Conservation (phyloP, 75 land plant species). For the Selaginella moellendorffii region DNA sequence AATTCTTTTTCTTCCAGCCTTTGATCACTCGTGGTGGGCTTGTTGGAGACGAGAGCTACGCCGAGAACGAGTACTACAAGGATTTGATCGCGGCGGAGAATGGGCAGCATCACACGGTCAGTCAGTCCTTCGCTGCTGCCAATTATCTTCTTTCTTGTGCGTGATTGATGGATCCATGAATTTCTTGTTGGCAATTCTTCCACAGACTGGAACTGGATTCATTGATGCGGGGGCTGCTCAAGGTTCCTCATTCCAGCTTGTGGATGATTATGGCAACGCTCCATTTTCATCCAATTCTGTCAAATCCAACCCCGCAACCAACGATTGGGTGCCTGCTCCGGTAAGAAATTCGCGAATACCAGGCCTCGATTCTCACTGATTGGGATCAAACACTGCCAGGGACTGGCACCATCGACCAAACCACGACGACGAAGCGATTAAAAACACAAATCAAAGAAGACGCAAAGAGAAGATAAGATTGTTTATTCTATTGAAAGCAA, state of each 20-base stretch:
- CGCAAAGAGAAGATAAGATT: slow-evolving; percentile 1
- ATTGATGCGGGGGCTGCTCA: slow-evolving; percentile 1
- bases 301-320: slow-evolving; percentile 1
- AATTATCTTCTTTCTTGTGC: neutral
- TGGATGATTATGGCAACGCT: slow-evolving; percentile 1
- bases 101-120: slow-evolving; percentile 1
- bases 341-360: neutral
- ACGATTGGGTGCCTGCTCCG: slow-evolving; percentile 1
- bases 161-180: slow-evolving; percentile 1
- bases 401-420: neutral
- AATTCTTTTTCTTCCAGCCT: neutral
- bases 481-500: neutral
- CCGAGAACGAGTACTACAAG: slow-evolving; percentile 1
- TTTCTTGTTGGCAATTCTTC: neutral
- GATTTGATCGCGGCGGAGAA: neutral
- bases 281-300: slow-evolving; percentile 1
- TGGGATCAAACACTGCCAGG: slow-evolving; percentile 1
- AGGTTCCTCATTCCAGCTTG: neutral
- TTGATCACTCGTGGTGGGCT: neutral
- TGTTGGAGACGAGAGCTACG: slow-evolving; percentile 1
- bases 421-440: neutral
- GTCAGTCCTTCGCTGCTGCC: neutral
- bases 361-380: neutral
- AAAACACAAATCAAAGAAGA: neutral
- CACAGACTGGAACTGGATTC: neutral